Percentiles rank a stretch among this genome's conserved stretches.
These are phyloP conservation scores for Psilocybe azurescens DNA, from an alignment of 768 basidiomycete species.

Conservation along the genomic window DNA sequence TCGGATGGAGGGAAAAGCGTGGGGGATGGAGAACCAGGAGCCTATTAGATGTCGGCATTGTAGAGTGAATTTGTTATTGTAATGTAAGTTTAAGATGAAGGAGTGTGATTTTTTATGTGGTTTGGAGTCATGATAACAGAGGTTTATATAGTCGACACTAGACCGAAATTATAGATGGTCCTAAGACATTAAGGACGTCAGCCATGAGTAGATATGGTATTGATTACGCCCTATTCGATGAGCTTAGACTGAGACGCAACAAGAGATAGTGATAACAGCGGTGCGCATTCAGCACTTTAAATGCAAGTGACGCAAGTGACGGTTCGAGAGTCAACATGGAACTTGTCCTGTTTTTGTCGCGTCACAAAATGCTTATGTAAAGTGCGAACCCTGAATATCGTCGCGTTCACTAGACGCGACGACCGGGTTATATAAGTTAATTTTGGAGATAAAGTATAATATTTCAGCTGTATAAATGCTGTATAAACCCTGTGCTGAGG, in stretches of 20 bases:
- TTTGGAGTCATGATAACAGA: background rate
- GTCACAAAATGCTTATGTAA: too few species aligned
- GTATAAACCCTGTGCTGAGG: too few species aligned
- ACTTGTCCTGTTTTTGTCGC: too few species aligned
- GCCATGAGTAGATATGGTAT: background rate
- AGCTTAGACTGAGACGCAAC: background rate
- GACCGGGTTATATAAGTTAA: too few species aligned
- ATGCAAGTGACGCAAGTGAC: too few species aligned
- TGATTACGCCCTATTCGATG: background rate
- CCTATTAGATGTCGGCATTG: constrained; percentile 1
- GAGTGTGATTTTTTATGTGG: background rate
- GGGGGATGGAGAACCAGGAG: constrained; percentile 18
- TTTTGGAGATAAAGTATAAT: too few species aligned
- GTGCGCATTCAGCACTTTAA: too few species aligned
- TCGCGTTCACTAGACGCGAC: too few species aligned
- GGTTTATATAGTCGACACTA: background rate
- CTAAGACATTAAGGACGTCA: background rate
- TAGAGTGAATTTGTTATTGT: background rate
- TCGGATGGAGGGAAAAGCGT: constrained; percentile 19
- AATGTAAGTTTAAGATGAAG: background rate
- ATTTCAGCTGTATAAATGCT: too few species aligned
- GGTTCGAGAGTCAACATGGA: too few species aligned
- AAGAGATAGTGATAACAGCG: background rate
- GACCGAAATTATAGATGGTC: background rate
- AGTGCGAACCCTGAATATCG: too few species aligned